A percentile compares a stretch with the other conserved stretches of the same genome.
Conservation (phyloP, 129 eudicot genomes). For the Lonicera japonica region DNA sequence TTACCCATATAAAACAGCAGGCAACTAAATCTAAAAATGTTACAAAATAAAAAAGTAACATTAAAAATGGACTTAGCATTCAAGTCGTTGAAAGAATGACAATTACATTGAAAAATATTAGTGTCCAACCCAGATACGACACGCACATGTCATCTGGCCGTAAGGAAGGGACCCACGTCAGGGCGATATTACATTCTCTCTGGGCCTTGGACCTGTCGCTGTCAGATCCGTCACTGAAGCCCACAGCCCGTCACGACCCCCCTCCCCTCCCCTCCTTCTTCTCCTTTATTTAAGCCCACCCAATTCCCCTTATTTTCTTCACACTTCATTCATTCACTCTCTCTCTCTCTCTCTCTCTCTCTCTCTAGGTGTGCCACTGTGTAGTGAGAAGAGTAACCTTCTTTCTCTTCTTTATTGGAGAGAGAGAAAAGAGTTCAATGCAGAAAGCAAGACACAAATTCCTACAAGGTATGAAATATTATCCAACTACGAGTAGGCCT, state of each 20-base stretch:
- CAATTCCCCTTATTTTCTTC: constrained; percentile 10
- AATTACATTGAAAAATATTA: no score
- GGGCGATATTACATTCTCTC: constrained; percentile 16
- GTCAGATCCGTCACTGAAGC: constrained; percentile 40
- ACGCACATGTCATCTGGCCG: no score
- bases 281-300: constrained; percentile 30
- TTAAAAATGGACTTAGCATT: no score
- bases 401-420: constrained; percentile 22
- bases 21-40: no score
- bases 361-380: constrained; percentile 1
- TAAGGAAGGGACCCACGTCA: no score
- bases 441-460: constrained; percentile 22
- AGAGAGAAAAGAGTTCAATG: constrained; percentile 24
- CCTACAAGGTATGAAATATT: constrained; percentile 27
- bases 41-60: no score
- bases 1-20: no score
- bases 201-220: constrained; percentile 52
- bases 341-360: constrained; percentile 14
- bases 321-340: not conserved
- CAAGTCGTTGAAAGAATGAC: no score
- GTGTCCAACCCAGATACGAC: no score
- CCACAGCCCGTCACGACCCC: constrained; percentile 33
- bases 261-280: no score
- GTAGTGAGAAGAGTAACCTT: not conserved
- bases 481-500: no score